These are phyloP conservation scores for Xerophyta viscosa DNA, from an alignment of 106 monocot genomes.

Conservation along the genomic window DNA sequence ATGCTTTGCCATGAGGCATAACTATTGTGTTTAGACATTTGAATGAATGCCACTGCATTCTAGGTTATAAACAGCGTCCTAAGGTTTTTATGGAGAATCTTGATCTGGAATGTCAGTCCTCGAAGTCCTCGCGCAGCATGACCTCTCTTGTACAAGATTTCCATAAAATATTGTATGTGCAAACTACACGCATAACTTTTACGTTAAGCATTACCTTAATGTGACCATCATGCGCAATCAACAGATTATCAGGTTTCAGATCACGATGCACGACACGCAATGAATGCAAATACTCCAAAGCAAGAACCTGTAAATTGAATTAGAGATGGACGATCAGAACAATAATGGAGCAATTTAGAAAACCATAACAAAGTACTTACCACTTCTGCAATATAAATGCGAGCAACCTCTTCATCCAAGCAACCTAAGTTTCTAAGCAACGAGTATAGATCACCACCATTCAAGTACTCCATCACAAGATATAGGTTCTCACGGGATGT, in stretches of 20 bases:
- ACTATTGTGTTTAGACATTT: too few species aligned
- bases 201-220: slow-evolving; percentile 52
- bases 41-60: too few species aligned
- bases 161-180: too few species aligned
- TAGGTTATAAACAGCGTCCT: too few species aligned
- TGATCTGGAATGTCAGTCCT: too few species aligned
- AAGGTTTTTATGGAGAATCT: too few species aligned
- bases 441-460: slow-evolving; percentile 95
- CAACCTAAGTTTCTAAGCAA: slow-evolving; percentile 92
- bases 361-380: slow-evolving; percentile 39
- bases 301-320: slow-evolving; percentile 67
- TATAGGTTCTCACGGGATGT: slow-evolving; percentile 94
- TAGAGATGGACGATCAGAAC: neutral
- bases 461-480: slow-evolving; percentile 99
- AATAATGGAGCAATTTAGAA: neutral
- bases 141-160: too few species aligned
- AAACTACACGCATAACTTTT: too few species aligned
- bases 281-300: slow-evolving; percentile 96
- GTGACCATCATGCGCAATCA: slow-evolving; percentile 97
- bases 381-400: slow-evolving; percentile 96
- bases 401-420: slow-evolving; percentile 92
- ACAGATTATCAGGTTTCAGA: slow-evolving; percentile 92
- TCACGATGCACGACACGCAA: slow-evolving; percentile 88
- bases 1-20: too few species aligned
- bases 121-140: too few species aligned